Base-by-base conservation (phyloP, 2,329 filamentous ascomycete species). In the Talaromyces sp. region DNA sequence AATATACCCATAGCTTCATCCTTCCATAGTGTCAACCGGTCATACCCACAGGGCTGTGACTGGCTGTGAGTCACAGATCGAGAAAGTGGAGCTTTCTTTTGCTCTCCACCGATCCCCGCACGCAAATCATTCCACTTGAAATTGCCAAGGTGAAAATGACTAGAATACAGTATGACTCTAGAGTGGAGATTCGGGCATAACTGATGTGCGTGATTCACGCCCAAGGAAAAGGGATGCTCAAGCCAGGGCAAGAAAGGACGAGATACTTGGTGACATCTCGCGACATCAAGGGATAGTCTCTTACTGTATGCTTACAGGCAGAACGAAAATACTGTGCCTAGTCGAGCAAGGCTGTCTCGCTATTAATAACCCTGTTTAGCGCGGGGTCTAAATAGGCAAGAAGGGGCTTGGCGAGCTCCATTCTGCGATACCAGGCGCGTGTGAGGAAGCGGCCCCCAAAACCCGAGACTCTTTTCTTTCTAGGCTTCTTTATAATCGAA, bases 391-490 rank as follows among this genome's bases (percentile, higher is more conserved):
- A 59, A 42, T 32, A 49, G 46, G 46, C 14, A 39, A 14, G 22
- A 55, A 62, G 33, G 46, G 56, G 47, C 60, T 63, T 61, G 60
- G 56, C 57, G 22, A 33, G 24, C 42, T 36, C 46, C 49, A 48
- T 39, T 48, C 24, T 16, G 17, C 35, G 33, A 48, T 48, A 19
- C 49, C 37, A 55, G 45, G 56, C n/a, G 60, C 60, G 58, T 56
- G 59, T 62, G 56, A 54, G 47, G 51, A 37, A 51, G 47, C 37
- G 37, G 47, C 53, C 51, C 56, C 48, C 43, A 52, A 49, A 46
- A 36, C 41, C 29, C 19, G 22, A 20, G 32, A 29, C 16, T 46
- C 32, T 43, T 8, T n/a, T 14, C 16, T 32, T 36, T 35, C 19
- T 41, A 6, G 17, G 20, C 39, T 16, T 29, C 47, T 36, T 47